Conservation (phyloP, 1,284 basidiomycete genomes). For the Ceratobasidium sp. region DNA sequence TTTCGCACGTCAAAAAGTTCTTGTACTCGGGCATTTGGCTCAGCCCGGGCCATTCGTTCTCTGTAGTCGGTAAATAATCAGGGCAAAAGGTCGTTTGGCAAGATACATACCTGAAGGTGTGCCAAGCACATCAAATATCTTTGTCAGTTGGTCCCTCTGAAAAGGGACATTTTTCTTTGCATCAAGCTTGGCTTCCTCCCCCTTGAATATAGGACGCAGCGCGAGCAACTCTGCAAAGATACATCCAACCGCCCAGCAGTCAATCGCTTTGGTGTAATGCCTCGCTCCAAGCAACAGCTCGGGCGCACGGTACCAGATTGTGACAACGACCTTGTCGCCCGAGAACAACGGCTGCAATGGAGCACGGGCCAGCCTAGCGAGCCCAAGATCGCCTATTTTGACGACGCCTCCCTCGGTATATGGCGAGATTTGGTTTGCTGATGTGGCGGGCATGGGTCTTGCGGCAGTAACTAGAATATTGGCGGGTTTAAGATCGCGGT, state of each 20-base stretch:
- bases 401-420: constrained; percentile 70
- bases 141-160: constrained; percentile 91
- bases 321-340: constrained; percentile 98
- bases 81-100: background rate
- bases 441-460: constrained; percentile 33
- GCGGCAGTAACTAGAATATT: constrained; percentile 93
- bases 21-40: constrained; percentile 86
- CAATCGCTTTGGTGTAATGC: constrained; percentile 95
- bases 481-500: constrained; percentile 97
- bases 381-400: constrained; percentile 96
- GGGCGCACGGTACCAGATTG: constrained; percentile 98
- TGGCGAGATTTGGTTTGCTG: constrained; percentile 1
- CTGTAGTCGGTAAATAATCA: constrained; percentile 52
- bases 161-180: constrained; percentile 92
- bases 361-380: constrained; percentile 85
- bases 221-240: constrained; percentile 96
- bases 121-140: constrained; percentile 94
- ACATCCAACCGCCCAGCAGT: constrained; percentile 96
- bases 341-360: constrained; percentile 85
- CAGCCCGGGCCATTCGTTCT: constrained; percentile 88
- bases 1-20: constrained; percentile 79
- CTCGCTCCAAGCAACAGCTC: constrained; percentile 94
- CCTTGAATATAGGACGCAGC: constrained; percentile 96
- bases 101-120: constrained; percentile 76
- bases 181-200: constrained; percentile 97